A percentile compares a stretch with the other conserved stretches of the same genome.
These are phyloP conservation scores for Rhodotorula diobovata DNA, from an alignment of 768 basidiomycete species.

Conservation along the genomic window DNA sequence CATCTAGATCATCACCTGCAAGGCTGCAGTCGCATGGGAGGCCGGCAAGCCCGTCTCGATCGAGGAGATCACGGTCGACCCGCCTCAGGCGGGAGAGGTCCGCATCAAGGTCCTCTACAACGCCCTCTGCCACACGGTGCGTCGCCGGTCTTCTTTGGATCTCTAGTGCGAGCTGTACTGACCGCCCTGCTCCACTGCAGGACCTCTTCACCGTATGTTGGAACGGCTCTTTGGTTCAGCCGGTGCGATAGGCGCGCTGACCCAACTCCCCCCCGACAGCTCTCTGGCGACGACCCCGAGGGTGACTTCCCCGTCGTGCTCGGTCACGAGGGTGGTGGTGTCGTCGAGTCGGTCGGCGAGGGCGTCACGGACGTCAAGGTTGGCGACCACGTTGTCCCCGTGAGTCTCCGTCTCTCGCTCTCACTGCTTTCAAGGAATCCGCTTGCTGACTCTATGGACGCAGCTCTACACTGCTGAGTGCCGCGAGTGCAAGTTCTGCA, in stretches of 20 bases:
- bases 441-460: fast-evolving
- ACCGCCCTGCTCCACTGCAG: neutral
- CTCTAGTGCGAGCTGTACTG: too few species aligned
- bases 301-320: constrained; percentile 49
- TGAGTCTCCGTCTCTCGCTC: constrained; percentile 49
- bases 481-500: constrained; percentile 97
- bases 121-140: constrained; percentile 85
- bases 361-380: constrained; percentile 76
- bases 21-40: constrained; percentile 73
- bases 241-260: neutral
- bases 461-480: constrained; percentile 60
- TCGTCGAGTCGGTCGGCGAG: constrained; percentile 94
- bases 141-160: constrained; percentile 35
- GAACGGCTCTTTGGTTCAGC: neutral
- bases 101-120: constrained; percentile 87
- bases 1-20: constrained; percentile 38
- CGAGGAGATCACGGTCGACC: constrained; percentile 89
- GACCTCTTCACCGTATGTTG: constrained; percentile 36
- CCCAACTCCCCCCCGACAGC: neutral
- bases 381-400: constrained; percentile 94
- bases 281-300: constrained; percentile 65
- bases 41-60: constrained; percentile 78
- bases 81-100: constrained; percentile 84
- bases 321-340: constrained; percentile 63
- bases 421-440: too few species aligned